Conservation (phyloP, 805 yeast genomes). For the Myxozyma udenii region DNA sequence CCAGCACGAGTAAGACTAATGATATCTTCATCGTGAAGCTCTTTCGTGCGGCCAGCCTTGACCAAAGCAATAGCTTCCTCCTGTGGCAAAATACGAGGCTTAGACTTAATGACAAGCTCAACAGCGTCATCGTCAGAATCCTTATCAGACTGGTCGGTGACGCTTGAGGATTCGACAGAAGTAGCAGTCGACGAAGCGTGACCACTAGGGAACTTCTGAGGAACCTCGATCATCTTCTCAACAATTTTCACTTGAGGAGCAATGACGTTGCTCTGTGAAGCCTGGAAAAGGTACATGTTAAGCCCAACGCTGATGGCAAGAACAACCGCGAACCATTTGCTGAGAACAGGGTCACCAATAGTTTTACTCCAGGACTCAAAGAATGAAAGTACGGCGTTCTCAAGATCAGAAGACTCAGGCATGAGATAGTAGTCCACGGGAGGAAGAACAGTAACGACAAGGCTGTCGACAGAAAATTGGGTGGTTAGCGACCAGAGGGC, state of each 20-base stretch:
- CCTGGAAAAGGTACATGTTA: slow-evolving; percentile 81
- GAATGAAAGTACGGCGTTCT: slow-evolving; percentile 54
- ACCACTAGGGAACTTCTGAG: slow-evolving; percentile 32
- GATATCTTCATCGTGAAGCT: slow-evolving; percentile 70
- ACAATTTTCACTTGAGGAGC: slow-evolving; percentile 36
- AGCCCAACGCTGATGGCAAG: slow-evolving; percentile 73
- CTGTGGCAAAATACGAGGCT: slow-evolving; percentile 37
- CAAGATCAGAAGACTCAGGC: slow-evolving; percentile 40
- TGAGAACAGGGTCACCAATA: slow-evolving; percentile 73
- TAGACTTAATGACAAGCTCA: slow-evolving; percentile 27
- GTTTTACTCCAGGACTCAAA: slow-evolving; percentile 60
- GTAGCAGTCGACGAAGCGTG: slow-evolving; percentile 24
- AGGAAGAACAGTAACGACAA: slow-evolving; percentile 41
- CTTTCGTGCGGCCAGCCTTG: slow-evolving; percentile 68
- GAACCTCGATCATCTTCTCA: slow-evolving; percentile 37
- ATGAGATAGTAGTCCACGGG: slow-evolving; percentile 38
- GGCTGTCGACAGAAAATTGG: slow-evolving; percentile 8
- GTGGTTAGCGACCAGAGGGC: slow-evolving; percentile 17
- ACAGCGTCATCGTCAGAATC: slow-evolving; percentile 37
- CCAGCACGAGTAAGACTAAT: slow-evolving; percentile 66
- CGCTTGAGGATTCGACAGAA: slow-evolving; percentile 14
- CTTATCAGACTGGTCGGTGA: slow-evolving; percentile 37
- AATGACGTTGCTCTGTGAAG: slow-evolving; percentile 45
- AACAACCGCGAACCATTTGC: slow-evolving; percentile 70
- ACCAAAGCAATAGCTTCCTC: slow-evolving; percentile 62